Percentiles rank a stretch among this genome's conserved stretches.
Evolutionary conservation across 805 yeast genomes (phyloP).

Genomic region (Pichia nakasei): DNA sequence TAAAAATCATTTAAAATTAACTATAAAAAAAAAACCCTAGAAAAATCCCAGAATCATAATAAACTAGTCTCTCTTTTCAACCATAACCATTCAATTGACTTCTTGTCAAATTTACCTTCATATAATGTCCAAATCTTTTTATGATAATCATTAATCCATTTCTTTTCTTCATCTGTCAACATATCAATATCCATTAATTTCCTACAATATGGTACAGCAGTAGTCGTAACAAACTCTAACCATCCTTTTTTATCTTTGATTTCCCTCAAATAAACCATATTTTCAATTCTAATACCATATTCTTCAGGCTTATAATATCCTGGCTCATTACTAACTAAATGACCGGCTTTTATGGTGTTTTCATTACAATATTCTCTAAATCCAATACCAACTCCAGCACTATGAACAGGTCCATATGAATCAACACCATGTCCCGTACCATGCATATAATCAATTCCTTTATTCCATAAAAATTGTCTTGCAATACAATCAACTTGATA

Average conservation of each 20-base stretch:
- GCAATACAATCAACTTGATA: constrained; percentile 48
- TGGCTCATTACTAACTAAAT: constrained; percentile 52
- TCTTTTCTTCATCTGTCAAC: constrained; percentile 37
- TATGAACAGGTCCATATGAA: constrained; percentile 52
- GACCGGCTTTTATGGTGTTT: constrained; percentile 40
- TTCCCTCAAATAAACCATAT: constrained; percentile 40
- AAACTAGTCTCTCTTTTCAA: constrained; percentile 37
- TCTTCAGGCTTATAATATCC: constrained; percentile 53
- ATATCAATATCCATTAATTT: constrained; percentile 38
- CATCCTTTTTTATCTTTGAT: constrained; percentile 31
- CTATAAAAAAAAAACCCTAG: neutral
- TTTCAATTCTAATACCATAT: constrained; percentile 49
- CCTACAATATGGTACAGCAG: constrained; percentile 48
- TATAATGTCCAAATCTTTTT: constrained; percentile 37
- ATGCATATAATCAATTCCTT: constrained; percentile 51
- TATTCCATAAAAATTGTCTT: constrained; percentile 47
- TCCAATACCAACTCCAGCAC: constrained; percentile 57
- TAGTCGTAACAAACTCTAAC: constrained; percentile 46
- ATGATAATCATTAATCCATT: constrained; percentile 45
- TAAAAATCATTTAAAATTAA: neutral
- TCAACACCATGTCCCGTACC: constrained; percentile 64
- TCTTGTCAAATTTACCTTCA: constrained; percentile 29
- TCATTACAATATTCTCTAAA: constrained; percentile 41
- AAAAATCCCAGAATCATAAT: too few relatives aligned
- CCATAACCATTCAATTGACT: constrained; percentile 37